A percentile compares a stretch with the other conserved stretches of the same genome.
These are phyloP conservation scores for Sporisorium exsertum DNA, from an alignment of 1,284 basidiomycete species.

Conservation along the genomic window DNA sequence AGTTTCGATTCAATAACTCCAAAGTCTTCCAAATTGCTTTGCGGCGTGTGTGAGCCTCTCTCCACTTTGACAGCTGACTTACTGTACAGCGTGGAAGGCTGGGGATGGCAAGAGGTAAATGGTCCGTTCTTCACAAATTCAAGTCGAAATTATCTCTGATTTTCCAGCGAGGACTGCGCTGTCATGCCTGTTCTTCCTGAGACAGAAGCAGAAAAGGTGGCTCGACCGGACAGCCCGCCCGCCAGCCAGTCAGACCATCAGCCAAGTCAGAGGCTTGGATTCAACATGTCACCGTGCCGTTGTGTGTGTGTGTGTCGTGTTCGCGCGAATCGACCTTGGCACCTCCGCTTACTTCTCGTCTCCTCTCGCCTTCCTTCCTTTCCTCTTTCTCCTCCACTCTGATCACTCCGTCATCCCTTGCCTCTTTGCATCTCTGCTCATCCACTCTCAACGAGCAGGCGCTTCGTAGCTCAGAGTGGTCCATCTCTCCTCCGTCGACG, in stretches of 20 bases:
- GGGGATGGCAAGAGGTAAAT: background rate
- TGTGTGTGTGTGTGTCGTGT: slow-evolving; percentile 6
- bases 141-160: slow-evolving; percentile 1
- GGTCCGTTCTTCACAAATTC: background rate
- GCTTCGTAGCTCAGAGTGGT: slow-evolving; percentile 1
- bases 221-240: slow-evolving; percentile 10
- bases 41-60: too few species aligned
- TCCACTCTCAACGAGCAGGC: background rate
- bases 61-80: too few species aligned
- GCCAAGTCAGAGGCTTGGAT: background rate
- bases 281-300: background rate
- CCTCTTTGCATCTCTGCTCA: slow-evolving; percentile 11
- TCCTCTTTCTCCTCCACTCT: background rate
- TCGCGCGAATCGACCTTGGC: background rate
- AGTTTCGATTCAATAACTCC: too few species aligned
- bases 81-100: slow-evolving; percentile 10
- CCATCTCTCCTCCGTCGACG: background rate
- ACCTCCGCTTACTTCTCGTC: slow-evolving; percentile 7
- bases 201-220: slow-evolving; percentile 8
- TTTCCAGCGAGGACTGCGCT: background rate
- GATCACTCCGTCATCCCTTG: background rate
- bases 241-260: background rate
- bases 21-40: background rate
- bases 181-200: slow-evolving; percentile 16
- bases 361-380: background rate